Conservation (phyloP, 2,329 filamentous ascomycete genomes). For the Botrytis aclada region DNA sequence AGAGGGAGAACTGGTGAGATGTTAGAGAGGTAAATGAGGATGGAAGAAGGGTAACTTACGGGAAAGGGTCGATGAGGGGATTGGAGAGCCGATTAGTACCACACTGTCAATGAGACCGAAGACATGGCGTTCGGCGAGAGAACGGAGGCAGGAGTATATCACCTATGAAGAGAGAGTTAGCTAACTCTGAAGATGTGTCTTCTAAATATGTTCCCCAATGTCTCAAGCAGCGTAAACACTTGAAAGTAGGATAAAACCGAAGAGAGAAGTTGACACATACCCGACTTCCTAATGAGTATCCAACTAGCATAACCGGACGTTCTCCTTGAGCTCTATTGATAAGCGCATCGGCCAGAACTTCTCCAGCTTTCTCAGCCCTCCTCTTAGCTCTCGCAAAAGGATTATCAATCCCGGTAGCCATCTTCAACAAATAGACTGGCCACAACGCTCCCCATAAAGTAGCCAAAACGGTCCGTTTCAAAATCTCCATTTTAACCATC, state of each 20-base stretch:
- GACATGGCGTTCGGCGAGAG: constrained; percentile 56
- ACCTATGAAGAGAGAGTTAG: constrained; percentile 48
- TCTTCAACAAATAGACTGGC: constrained; percentile 49
- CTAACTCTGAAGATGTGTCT: not conserved
- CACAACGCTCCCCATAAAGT: constrained; percentile 48
- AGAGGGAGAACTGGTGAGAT: constrained; percentile 72
- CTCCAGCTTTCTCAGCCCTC: constrained; percentile 58
- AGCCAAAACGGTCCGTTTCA: constrained; percentile 50
- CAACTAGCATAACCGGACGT: not conserved
- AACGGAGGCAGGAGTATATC: constrained; percentile 61
- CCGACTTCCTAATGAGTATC: not conserved
- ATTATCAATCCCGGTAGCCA: constrained; percentile 55
- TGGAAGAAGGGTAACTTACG: constrained; percentile 66
- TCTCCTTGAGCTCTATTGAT: constrained; percentile 42
- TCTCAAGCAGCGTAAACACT: not conserved
- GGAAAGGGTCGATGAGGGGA: constrained; percentile 52
- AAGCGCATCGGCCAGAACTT: constrained; percentile 61
- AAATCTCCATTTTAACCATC: constrained; percentile 60
- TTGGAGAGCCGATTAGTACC: constrained; percentile 77
- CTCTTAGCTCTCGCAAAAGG: constrained; percentile 59
- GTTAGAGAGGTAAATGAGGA: constrained; percentile 68
- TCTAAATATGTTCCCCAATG: not conserved
- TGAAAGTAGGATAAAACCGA: constrained; percentile 44
- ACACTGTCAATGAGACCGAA: constrained; percentile 66
- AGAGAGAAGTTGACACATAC: not conserved